These are phyloP conservation scores for Platanthera guangdongensis DNA, from an alignment of 106 monocot genomes.

Conservation along the genomic window DNA sequence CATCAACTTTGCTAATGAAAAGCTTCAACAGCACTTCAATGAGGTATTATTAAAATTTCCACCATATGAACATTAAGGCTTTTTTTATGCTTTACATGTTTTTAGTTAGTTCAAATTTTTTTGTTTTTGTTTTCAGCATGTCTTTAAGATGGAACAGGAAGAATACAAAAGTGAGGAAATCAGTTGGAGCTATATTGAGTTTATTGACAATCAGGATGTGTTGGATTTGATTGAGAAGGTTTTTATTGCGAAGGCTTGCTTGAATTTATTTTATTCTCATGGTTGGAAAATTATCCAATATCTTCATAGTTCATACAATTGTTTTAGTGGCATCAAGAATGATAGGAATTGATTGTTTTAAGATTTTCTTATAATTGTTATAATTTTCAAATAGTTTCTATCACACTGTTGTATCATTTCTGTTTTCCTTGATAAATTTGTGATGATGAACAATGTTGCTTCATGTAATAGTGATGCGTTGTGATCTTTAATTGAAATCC, in stretches of 20 bases:
- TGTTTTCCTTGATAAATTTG: too few species aligned
- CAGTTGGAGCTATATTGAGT: conserved; percentile 91
- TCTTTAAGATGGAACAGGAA: conserved; percentile 94
- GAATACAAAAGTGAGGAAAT: conserved; percentile 83
- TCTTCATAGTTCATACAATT: neutral
- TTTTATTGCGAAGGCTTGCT: neutral
- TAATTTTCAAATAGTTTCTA: too few species aligned
- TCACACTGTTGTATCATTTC: too few species aligned
- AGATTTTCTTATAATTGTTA: too few species aligned
- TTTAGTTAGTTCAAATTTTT: neutral
- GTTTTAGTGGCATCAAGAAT: too few species aligned
- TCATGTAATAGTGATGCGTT: too few species aligned
- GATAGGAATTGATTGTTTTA: too few species aligned
- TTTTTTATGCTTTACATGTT: neutral
- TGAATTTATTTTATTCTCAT: neutral
- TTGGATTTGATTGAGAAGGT: conserved; percentile 91
- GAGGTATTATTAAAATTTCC: conserved; percentile 40
- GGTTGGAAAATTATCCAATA: neutral
- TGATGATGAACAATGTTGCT: too few species aligned
- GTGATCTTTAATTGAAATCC: too few species aligned
- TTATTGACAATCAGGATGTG: conserved; percentile 88
- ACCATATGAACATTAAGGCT: neutral
- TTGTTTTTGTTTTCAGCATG: conserved; percentile 52
- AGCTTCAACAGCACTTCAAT: conserved; percentile 92
- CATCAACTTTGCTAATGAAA: conserved; percentile 94